These are phyloP conservation scores for Quercus robur DNA, from an alignment of 306 rosid species.

Conservation along the genomic window DNA sequence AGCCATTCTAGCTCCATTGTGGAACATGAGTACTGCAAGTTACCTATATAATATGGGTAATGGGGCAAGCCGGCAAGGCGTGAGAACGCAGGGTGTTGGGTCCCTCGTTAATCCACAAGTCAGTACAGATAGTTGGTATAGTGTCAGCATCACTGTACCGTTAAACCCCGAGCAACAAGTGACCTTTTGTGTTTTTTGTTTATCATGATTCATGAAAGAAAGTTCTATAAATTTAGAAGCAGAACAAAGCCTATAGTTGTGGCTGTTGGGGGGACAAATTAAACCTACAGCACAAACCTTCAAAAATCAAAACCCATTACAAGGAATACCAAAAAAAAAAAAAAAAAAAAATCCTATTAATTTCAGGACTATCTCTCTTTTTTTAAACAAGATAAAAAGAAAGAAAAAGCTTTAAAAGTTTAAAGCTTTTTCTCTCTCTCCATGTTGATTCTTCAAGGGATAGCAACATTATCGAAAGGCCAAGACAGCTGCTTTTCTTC, in stretches of 20 bases:
- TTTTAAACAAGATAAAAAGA: neutral
- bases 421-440: neutral
- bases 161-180: constrained; percentile 3
- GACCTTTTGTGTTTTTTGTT: neutral
- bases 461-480: neutral
- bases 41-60: too few species aligned
- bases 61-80: too few species aligned
- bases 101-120: neutral
- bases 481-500: neutral
- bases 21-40: too few species aligned
- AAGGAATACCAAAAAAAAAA: too few species aligned
- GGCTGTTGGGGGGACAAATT: constrained; percentile 16
- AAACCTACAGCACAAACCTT: neutral
- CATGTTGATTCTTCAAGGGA: constrained; percentile 8
- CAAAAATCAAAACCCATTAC: neutral
- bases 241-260: neutral
- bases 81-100: too few species aligned
- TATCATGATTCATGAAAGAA: neutral
- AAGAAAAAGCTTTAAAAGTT: neutral
- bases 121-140: neutral
- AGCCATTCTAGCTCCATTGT: too few species aligned
- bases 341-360: too few species aligned
- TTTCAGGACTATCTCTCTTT: neutral
- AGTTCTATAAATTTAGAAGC: neutral
- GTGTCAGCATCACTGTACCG: constrained; percentile 8